Percentiles rank a stretch among this genome's conserved stretches.
phyloP scores from a whole-genome alignment of 2,329 filamentous ascomycete species.

The Xylariaceae sp. region DNA sequence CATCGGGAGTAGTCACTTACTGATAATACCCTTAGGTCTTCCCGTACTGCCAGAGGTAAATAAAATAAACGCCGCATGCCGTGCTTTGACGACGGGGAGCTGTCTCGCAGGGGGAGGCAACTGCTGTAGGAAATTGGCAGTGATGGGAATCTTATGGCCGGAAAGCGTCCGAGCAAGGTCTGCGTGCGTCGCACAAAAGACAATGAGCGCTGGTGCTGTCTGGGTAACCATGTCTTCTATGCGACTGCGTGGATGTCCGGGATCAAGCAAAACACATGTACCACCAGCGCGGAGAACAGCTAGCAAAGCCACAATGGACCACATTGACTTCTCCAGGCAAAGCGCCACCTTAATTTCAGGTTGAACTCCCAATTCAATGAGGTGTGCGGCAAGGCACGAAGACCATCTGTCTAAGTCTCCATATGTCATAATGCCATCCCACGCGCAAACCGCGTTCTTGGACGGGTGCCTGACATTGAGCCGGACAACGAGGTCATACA shows the following conservation, averaged over 20 bases:
- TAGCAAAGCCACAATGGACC: conserved; percentile 20
- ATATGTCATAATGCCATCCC: conserved; percentile 21
- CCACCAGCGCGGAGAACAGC: conserved; percentile 26
- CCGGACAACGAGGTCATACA: no score
- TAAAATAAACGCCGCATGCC: conserved; percentile 33
- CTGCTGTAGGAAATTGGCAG: not conserved
- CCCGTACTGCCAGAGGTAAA: conserved; percentile 49
- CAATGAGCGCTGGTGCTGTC: conserved; percentile 2
- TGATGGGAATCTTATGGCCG: not conserved
- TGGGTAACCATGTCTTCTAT: conserved; percentile 13
- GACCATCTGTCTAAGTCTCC: conserved; percentile 3
- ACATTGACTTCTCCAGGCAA: conserved; percentile 15
- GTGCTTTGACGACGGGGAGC: not conserved
- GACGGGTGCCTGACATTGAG: no score
- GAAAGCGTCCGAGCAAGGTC: not conserved
- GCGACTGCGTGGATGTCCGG: conserved; percentile 19
- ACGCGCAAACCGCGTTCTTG: conserved; percentile 13
- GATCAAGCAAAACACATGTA: conserved; percentile 26
- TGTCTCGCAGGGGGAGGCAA: not conserved
- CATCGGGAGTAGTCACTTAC: no score
- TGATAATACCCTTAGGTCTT: conserved; percentile 46
- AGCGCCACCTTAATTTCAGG: conserved; percentile 2
- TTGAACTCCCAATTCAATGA: conserved; percentile 3
- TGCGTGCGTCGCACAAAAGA: not conserved
- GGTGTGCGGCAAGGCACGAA: conserved; percentile 1